Evolutionary conservation across 2,329 filamentous ascomycete species (phyloP).

Genomic region (Aspergillus sergii): DNA sequence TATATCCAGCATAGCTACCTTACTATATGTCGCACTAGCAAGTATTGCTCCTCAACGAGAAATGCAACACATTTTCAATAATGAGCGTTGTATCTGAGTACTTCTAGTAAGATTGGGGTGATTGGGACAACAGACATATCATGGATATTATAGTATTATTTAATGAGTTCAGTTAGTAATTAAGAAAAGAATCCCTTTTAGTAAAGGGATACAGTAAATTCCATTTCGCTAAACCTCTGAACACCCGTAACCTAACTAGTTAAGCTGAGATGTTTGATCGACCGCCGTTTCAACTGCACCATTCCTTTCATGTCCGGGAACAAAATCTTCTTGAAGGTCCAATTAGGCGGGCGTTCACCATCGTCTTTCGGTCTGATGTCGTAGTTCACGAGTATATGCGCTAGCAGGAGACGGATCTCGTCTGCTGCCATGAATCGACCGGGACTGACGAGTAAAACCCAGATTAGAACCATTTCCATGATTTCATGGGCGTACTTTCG

Average conservation of each 20-base stretch:
- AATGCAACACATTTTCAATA: too few species aligned
- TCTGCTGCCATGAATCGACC: neutral
- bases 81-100: too few species aligned
- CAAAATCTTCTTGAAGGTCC: neutral
- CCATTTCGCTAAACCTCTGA: too few species aligned
- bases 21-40: too few species aligned
- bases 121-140: too few species aligned
- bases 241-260: too few species aligned
- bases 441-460: neutral
- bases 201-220: too few species aligned
- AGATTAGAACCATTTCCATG: neutral
- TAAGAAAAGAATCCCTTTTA: too few species aligned
- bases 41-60: rapidly evolving
- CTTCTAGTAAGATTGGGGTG: rapidly evolving
- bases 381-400: neutral
- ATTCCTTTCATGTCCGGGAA: neutral
- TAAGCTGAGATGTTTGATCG: neutral
- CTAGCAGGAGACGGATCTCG: neutral
- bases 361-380: neutral
- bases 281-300: neutral
- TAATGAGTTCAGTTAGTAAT: too few species aligned
- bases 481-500: neutral
- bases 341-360: neutral
- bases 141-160: too few species aligned
- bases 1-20: too few species aligned